Percentiles rank a stretch among this genome's conserved stretches.
Evolutionary conservation across 495 filamentous ascomycete genomes (phyloP).

Genomic region (Lasiosphaeris hirsuta): DNA sequence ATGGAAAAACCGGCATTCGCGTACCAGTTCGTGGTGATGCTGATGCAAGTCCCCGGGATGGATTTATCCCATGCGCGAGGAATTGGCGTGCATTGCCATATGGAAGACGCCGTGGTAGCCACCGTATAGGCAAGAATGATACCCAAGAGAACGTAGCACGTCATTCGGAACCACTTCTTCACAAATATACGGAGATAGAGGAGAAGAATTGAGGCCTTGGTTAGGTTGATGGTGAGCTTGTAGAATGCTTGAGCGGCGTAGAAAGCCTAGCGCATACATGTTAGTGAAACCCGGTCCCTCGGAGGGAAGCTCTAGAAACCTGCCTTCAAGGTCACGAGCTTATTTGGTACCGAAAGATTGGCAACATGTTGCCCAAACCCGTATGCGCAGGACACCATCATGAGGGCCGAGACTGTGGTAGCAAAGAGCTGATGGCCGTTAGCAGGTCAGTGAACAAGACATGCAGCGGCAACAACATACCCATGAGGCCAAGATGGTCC

Average conservation of each 20-base stretch:
- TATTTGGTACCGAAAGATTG: conserved; percentile 25
- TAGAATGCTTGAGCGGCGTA: conserved; percentile 31
- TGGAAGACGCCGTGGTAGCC: conserved; percentile 20
- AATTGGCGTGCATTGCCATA: conserved; percentile 32
- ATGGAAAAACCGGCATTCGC: conserved; percentile 29
- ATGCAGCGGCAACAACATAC: conserved; percentile 17
- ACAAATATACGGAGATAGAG: conserved; percentile 35
- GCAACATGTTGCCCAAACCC: conserved; percentile 36
- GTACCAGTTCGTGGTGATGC: conserved; percentile 24
- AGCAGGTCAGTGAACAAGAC: neutral
- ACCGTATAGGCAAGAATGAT: conserved; percentile 26
- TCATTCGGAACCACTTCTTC: conserved; percentile 17
- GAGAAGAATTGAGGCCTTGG: conserved; percentile 30
- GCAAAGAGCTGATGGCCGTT: conserved; percentile 23
- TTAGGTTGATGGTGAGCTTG: conserved; percentile 31
- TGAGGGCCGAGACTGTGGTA: conserved; percentile 25
- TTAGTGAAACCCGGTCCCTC: neutral
- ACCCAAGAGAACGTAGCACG: conserved; percentile 21
- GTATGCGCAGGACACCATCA: conserved; percentile 33
- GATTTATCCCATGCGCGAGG: conserved; percentile 28
- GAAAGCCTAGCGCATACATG: conserved; percentile 18
- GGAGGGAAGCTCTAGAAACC: neutral
- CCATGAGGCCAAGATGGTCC: conserved; percentile 30
- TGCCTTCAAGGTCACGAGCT: conserved; percentile 32
- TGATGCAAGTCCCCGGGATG: conserved; percentile 29